Conservation (phyloP, 768 basidiomycete species). For the Macrocybe gigantea region DNA sequence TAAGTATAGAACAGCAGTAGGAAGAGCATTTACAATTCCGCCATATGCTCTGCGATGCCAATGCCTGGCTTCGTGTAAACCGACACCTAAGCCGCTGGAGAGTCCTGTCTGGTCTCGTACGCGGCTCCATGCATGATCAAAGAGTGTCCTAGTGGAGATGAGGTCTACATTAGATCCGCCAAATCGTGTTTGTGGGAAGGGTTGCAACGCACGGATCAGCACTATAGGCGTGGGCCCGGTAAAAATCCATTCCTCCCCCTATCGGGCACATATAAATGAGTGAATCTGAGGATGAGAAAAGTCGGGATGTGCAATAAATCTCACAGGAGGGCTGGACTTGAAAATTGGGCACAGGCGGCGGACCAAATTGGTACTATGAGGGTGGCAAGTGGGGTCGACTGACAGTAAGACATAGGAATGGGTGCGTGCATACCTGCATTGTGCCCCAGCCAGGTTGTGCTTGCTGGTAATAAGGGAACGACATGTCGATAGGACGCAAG, state of each 20-base stretch:
- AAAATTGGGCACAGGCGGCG: conserved; percentile 31
- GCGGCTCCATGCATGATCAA: conserved; percentile 46
- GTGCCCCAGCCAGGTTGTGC: conserved; percentile 46
- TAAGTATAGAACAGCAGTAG: neutral
- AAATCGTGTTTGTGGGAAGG: conserved; percentile 6
- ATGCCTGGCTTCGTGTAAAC: conserved; percentile 52
- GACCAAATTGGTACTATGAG: conserved; percentile 35
- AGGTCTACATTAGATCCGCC: neutral
- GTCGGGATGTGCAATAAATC: conserved; percentile 13
- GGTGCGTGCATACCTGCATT: conserved; percentile 22
- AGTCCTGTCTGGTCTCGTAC: conserved; percentile 34
- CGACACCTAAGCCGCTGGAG: conserved; percentile 37
- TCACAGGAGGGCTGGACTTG: conserved; percentile 51
- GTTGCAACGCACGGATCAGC: conserved; percentile 45
- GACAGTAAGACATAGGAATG: conserved; percentile 1
- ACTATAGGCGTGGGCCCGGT: conserved; percentile 52
- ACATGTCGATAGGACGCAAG: conserved; percentile 24
- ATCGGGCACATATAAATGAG: conserved; percentile 9
- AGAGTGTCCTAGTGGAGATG: conserved; percentile 36
- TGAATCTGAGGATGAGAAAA: conserved; percentile 9
- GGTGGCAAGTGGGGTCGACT: conserved; percentile 1
- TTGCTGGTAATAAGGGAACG: conserved; percentile 39
- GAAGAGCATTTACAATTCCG: conserved; percentile 36
- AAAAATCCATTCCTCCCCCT: conserved; percentile 64
- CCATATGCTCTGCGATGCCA: conserved; percentile 68